Evolutionary conservation across 495 filamentous ascomycete species (phyloP), one percentile per base, ranked within the genome.

Genomic region (Pyronema domesticum): DNA sequence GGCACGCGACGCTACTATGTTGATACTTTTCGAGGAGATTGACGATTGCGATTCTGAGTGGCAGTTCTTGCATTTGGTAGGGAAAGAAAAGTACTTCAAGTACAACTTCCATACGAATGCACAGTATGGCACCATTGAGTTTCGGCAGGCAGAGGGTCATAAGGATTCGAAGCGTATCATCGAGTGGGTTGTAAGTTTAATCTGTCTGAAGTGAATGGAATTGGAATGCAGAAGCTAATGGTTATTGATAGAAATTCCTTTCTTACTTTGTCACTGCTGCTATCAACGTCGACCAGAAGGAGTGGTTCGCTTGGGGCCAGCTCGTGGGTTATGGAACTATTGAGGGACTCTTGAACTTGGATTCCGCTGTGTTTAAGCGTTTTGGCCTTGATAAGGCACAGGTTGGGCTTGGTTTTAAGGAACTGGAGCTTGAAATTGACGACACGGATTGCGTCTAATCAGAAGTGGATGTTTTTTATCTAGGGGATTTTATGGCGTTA

Each of bases 51-150:
- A 10, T 9, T 59, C 51, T 1, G 37, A 43, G 9, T 17, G 39
- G 6, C 56, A 63, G 14, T 50, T 63, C n/a, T 33, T 63, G 6
- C 13, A 54, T 13, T 46, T 63, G 14, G 54, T 63, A 6, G 57
- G 60, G 9, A 53, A 59, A 7, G 49, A 56, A 23, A 63, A 63
- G 33, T 63, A 59, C 17, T 62, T 63, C 19, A 63, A 63, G 33
- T 63, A 63, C 36, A 63, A 63, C 37, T 59, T 63, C 39, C 53
- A 53, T 10, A 54, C 56, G 3, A 35, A 63, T 3, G 42, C 55
- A 13, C 63, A 40, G 10, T 57, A 63, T 9, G 60, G 60, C 1
- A 63, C 60, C 3, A 46, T 63, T 17, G 60, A 63, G 48, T 63
- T 63, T 15, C 59, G 60, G 13, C 60, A 63, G 23, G 60, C 51